Evolutionary conservation across 352 stramenopile species (phyloP), one percentile per base, ranked within the genome.

Genomic region (Plasmopara halstedii): DNA sequence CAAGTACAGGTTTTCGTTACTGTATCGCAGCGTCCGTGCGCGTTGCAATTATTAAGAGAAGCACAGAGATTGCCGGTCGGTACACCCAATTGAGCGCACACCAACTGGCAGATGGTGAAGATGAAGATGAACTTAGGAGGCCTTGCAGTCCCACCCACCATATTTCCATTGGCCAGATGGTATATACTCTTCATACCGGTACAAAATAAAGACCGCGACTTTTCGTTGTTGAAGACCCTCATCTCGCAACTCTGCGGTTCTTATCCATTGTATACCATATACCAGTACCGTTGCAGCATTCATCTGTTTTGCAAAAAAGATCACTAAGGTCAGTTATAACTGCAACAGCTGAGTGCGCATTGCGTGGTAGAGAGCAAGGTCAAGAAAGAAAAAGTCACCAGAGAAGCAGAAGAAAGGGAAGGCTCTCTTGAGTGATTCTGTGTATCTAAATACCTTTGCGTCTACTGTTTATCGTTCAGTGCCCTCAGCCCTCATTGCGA

Each of bases 1-100:
- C 90, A 97, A 15, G 64, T 57, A 62, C 90, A 97, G 9, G 63
- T 89, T 46, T 93, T 90, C 48, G 64, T 90, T 39, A 65, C 53
- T 17, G 82, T 75, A 50, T 90, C 68, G 63, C 89, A 97, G 26
- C 67, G 70, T 18, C 89, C 88, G 36, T 97, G 83, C 22, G 80
- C 85, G 41, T 92, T 96, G 69, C 89, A 97, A 51, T 89, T 84
- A 51, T 60, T 80, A 35, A 94, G 58, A 33, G 70, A 60, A 7
- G 73, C 59, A 59, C 85, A 96, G n/a, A 89, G 53, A 36, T 80
- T 87, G 9, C 68, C 73, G 1, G 70, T 82, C 8, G 58, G 53
- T 19, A 85, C 60, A 13, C 73, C 73, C 46, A 74, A 42, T 40
- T 88, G 76, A 11, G 56, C 70, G 29, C 21, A 26, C 36, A 23